Evolutionary conservation across 2,329 filamentous ascomycete species (phyloP), one percentile per base, ranked within the genome.

Genomic region (Colletotrichum chrysophilum): DNA sequence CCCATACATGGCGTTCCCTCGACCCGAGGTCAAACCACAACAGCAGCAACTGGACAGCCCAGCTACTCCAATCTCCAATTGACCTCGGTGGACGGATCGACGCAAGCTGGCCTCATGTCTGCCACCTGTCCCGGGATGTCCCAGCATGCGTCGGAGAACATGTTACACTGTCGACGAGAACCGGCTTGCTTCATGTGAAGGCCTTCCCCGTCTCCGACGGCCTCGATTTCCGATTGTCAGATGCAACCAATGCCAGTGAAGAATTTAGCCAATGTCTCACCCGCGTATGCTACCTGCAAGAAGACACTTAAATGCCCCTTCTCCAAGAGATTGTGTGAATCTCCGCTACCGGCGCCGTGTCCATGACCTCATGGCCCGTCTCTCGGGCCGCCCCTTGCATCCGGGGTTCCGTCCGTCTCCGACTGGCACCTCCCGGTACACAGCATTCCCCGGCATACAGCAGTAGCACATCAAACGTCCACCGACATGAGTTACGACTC

Each of bases 281-380:
- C 30, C 43, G 43, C 43, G n/a, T 21, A 30, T 18, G 10, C 34
- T 21, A 16, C 13, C 26, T 66, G 36, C 16, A 36, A 66, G 14
- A 36, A 26, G 48, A 28, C 21, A 56, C 26, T 24, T 32, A 32
- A 34, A 30, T n/a, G 1, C 12, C 13, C 34, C 9, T 32, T 21
- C 43, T 26, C 18, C 61, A 21, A 4, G 3, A 1, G 4, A n/a
- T 14, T n/a, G n/a, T 55, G 16, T 32, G 55, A 26, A 26, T 16
- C 16, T 52, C 66, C 56, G 62, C 73, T 36, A 62, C 64, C 70
- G 64, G 73, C 56, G 14, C 70, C 73, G 55, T 36, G 34, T 67
- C 55, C 38, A 65, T 73, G 73, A 64, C 70, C 69, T 72, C 69
- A 65, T 71, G 32, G n/a, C 68, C 71, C 52, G 69, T 72, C 36